Evolutionary conservation across 2,329 filamentous ascomycete genomes (phyloP), one percentile per base, ranked within the genome.

Genomic region (Aspergillus awamori): DNA sequence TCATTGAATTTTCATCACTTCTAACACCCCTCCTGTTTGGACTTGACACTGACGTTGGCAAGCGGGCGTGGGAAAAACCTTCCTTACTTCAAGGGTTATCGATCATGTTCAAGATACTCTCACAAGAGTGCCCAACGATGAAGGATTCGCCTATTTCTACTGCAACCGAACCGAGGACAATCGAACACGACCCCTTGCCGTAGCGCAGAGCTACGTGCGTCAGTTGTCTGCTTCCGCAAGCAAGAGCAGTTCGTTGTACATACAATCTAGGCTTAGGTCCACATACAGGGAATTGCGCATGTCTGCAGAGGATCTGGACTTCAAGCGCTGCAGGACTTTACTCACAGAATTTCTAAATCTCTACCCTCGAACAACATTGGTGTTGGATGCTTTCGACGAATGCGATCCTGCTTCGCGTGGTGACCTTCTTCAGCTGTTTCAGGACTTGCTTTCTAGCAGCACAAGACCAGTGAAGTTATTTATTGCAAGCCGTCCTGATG

Each of bases 321-420:
- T 43, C 3, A 4, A 43, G 5, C 20, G n/a, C 15, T 58, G 56
- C 38, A 47, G 22, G 11, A 33, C 36, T 3, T 30, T 43, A 15
- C 45, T 77, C 5, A 51, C 69, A 0, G 55, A 65, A 7, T 69
- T 69, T 1, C 47, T 74, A 8, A 66, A 74, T 20, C 41, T 68
- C 13, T 77, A 76, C 28, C 61, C 65, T 1, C 65, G 64, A 13
- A 74, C 72, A 3, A 77, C 69, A 1, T 60, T 78, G 3, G 61
- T 78, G 1, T 58, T 79, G 4, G 76, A 78, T 56, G 76, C 75
- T 24, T 53, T 78, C 43, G 76, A 78, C 53, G 76, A 79, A 63
- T 76, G 74, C 57, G 63, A 76, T 5, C 47, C 57, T 4, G 48
- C 59, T 5, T 61, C 64, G 2, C 69, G 76, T 11, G 28, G 58